Conservation (phyloP, 345 rosid genomes). For the Boechera retrofracta region DNA sequence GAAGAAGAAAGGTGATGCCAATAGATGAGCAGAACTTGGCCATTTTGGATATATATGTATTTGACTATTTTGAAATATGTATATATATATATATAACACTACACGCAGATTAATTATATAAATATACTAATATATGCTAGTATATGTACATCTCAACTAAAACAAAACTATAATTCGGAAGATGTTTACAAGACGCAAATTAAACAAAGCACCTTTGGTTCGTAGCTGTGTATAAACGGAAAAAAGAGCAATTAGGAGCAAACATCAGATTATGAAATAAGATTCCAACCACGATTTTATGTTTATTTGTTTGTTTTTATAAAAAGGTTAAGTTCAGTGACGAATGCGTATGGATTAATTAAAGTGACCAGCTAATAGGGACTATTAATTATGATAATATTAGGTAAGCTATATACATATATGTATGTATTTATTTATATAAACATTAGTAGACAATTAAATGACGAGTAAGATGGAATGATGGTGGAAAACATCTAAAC, state of each 20-base stretch:
- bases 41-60: background rate
- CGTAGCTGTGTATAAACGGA: slow-evolving; percentile 26
- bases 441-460: slow-evolving; percentile 32
- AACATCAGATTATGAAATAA: slow-evolving; percentile 40
- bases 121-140: background rate
- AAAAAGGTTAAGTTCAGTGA: slow-evolving; percentile 25
- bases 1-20: slow-evolving; percentile 26
- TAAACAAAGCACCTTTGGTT: slow-evolving; percentile 17
- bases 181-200: slow-evolving; percentile 33
- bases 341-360: slow-evolving; percentile 33
- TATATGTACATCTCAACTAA: slow-evolving; percentile 6
- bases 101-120: background rate
- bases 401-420: slow-evolving; percentile 30
- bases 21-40: slow-evolving; percentile 40
- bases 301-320: slow-evolving; percentile 31
- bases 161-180: background rate
- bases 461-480: slow-evolving; percentile 12
- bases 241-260: slow-evolving; percentile 20
- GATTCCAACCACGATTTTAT: slow-evolving; percentile 23
- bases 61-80: background rate
- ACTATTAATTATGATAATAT: slow-evolving; percentile 39
- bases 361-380: slow-evolving; percentile 44
- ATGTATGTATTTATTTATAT: background rate
- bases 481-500: slow-evolving; percentile 14
- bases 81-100: background rate